Base-by-base conservation (phyloP, 2,329 filamentous ascomycete genomes). In the Paecilomyces dactylethromorphus region DNA sequence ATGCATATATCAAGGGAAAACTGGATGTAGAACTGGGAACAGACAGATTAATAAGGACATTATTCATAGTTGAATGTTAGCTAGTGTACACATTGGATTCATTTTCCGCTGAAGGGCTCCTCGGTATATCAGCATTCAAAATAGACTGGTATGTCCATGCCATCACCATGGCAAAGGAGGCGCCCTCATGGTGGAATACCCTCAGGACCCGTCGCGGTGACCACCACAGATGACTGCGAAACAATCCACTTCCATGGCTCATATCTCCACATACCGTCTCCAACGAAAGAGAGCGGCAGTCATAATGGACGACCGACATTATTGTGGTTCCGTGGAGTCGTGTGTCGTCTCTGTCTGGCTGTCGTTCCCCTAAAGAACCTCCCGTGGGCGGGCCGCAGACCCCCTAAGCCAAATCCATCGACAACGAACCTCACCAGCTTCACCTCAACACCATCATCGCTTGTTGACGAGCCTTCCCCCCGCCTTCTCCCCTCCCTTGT, bases 401-500 rank as follows among this genome's bases (percentile, higher is more conserved):
- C 15, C 39, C 39, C 39, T 45, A 45, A 45, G 39, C 39, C 39
- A 18, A 45, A 45, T 45, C 39, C 39, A 45, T 45, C 39, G 39
- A 45, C 39, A 45, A 45, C 39, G 39, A 45, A 45, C 39, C 39
- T 45, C 39, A 21, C 15, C 39, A 45, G 39, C 39, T 45, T 45
- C 39, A 45, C 39, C 39, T 45, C 39, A 45, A 45, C 39, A 45
- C 39, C 39, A 45, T 45, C 39, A 45, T 45, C 39, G 39, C 39
- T 21, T 52, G 50, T 52, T 29, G 22, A 24, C 24, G 50, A 52
- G 50, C 50, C 50, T 29, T 29, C 26, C 50, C 24, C 50, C 50
- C 26, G 22, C 33, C 54, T 57, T 56, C 56, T 54, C 55, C 35
- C 24, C 60, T 33, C 22, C 29, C 31, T 57, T 13, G 39, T 45